These are phyloP conservation scores for Testicularia cyperi DNA, from an alignment of 1,284 basidiomycete species.

Conservation along the genomic window DNA sequence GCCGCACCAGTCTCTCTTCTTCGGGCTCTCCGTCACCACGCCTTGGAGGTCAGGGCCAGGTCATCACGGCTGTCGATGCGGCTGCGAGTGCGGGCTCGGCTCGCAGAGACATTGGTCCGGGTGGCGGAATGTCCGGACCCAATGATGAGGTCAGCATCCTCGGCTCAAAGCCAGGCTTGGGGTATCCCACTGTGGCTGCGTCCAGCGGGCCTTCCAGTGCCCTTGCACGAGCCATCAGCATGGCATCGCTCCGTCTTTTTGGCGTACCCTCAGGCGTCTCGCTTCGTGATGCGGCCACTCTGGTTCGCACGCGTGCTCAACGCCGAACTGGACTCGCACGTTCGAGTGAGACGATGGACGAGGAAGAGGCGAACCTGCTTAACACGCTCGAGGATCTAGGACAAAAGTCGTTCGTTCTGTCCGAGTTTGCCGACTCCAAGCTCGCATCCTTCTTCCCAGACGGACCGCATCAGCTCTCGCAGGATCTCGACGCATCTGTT, in stretches of 20 bases:
- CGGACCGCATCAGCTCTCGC: slow-evolving; percentile 45
- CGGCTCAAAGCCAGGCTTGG: slow-evolving; percentile 22
- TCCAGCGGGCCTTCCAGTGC: slow-evolving; percentile 43
- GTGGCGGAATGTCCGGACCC: slow-evolving; percentile 5
- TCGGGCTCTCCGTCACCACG: slow-evolving; percentile 36
- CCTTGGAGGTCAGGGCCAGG: slow-evolving; percentile 18
- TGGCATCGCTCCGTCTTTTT: slow-evolving; percentile 87
- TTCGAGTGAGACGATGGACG: slow-evolving; percentile 27
- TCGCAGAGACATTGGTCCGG: slow-evolving; percentile 22
- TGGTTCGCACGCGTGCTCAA: slow-evolving; percentile 54
- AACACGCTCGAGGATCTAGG: slow-evolving; percentile 79
- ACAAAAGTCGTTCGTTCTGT: slow-evolving; percentile 90
- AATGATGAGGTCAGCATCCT: slow-evolving; percentile 33
- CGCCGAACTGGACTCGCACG: slow-evolving; percentile 30
- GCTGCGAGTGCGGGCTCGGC: slow-evolving; percentile 13
- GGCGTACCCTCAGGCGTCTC: slow-evolving; percentile 66
- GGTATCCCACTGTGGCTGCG: slow-evolving; percentile 5
- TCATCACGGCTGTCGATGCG: slow-evolving; percentile 24
- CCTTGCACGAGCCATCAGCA: slow-evolving; percentile 75
- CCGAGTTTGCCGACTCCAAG: slow-evolving; percentile 89
- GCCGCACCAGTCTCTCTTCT: slow-evolving; percentile 36
- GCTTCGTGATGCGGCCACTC: slow-evolving; percentile 44
- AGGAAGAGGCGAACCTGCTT: slow-evolving; percentile 73
- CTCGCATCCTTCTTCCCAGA: slow-evolving; percentile 72
- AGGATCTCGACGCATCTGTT: slow-evolving; percentile 19